Percentiles rank a stretch among this genome's conserved stretches.
Evolutionary conservation across 2,329 filamentous ascomycete species (phyloP).

Genomic region (Phialocephala subalpina): DNA sequence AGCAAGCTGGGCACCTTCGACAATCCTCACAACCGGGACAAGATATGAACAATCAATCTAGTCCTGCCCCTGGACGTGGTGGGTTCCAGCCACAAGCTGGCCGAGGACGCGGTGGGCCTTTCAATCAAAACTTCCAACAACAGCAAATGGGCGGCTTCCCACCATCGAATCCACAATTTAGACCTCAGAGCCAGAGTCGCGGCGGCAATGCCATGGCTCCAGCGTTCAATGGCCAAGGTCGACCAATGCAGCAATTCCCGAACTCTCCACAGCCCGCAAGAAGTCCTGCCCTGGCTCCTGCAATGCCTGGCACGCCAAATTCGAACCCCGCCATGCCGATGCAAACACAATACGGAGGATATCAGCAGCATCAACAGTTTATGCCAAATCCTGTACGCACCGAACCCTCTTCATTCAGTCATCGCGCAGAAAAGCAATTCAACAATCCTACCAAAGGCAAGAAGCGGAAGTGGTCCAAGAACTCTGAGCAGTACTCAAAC

Average conservation of each 20-base stretch:
- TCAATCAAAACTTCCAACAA: slow-evolving; percentile 58
- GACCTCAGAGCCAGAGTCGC: slow-evolving; percentile 54
- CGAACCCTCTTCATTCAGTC: slow-evolving; percentile 48
- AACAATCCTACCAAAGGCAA: slow-evolving; percentile 26
- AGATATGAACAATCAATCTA: slow-evolving; percentile 69
- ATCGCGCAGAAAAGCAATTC: slow-evolving; percentile 9
- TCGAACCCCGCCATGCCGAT: slow-evolving; percentile 74
- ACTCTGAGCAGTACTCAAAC: slow-evolving; percentile 41
- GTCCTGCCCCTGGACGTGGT: slow-evolving; percentile 57
- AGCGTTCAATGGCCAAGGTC: slow-evolving; percentile 54
- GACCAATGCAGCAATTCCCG: slow-evolving; percentile 54
- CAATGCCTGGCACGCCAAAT: slow-evolving; percentile 74
- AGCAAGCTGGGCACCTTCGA: slow-evolving; percentile 76
- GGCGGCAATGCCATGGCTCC: slow-evolving; percentile 54
- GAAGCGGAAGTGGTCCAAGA: slow-evolving; percentile 24
- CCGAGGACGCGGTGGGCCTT: slow-evolving; percentile 63
- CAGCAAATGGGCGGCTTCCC: slow-evolving; percentile 61
- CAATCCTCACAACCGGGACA: slow-evolving; percentile 87
- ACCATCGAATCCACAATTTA: slow-evolving; percentile 47
- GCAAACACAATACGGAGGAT: slow-evolving; percentile 57
- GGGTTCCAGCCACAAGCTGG: slow-evolving; percentile 60
- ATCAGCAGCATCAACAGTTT: slow-evolving; percentile 44
- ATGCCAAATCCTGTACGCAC: slow-evolving; percentile 57
- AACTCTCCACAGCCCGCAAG: slow-evolving; percentile 71
- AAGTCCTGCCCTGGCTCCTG: slow-evolving; percentile 71